Evolutionary conservation across 768 basidiomycete genomes (phyloP).

Genomic region (Botryobasidium botryosum): DNA sequence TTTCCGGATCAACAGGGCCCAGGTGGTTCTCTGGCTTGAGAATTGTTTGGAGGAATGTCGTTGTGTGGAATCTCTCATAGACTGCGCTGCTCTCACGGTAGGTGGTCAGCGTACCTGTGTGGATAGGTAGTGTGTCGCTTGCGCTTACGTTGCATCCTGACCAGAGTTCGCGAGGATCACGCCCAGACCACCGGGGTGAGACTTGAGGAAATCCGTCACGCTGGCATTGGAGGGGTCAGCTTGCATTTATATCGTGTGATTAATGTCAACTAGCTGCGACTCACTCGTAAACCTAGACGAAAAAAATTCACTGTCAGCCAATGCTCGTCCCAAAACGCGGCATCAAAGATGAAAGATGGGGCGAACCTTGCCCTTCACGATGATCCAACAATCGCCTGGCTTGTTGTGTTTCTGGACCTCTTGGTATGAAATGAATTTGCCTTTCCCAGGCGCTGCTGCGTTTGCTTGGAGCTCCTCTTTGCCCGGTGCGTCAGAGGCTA

Average conservation of each 20-base stretch:
- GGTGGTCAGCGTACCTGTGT: conserved; percentile 1
- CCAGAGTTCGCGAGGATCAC: conserved; percentile 21
- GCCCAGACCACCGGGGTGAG: conserved; percentile 21
- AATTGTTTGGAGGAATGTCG: conserved; percentile 19
- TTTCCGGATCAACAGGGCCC: conserved; percentile 22
- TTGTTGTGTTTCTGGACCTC: conserved; percentile 24
- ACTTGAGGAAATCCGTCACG: conserved; percentile 22
- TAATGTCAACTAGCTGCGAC: not conserved
- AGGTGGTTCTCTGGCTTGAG: conserved; percentile 17
- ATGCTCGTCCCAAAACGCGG: not conserved
- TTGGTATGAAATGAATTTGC: conserved; percentile 15
- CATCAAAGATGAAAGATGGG: not conserved
- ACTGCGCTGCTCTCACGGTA: conserved; percentile 16
- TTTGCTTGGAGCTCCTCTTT: too few relatives aligned
- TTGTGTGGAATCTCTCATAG: conserved; percentile 23
- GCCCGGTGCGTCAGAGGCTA: too few relatives aligned
- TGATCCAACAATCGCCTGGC: conserved; percentile 18
- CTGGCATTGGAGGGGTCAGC: conserved; percentile 7
- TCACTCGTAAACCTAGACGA: conserved; percentile 10
- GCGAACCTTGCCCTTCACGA: conserved; percentile 15
- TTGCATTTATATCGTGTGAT: not conserved
- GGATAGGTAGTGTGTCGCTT: not conserved
- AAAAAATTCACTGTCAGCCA: too few relatives aligned
- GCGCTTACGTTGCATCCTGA: conserved; percentile 19
- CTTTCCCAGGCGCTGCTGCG: too few relatives aligned